Evolutionary conservation across 106 monocot species (phyloP), one percentile per base, ranked within the genome.

Genomic region (Ottelia alismoides): DNA sequence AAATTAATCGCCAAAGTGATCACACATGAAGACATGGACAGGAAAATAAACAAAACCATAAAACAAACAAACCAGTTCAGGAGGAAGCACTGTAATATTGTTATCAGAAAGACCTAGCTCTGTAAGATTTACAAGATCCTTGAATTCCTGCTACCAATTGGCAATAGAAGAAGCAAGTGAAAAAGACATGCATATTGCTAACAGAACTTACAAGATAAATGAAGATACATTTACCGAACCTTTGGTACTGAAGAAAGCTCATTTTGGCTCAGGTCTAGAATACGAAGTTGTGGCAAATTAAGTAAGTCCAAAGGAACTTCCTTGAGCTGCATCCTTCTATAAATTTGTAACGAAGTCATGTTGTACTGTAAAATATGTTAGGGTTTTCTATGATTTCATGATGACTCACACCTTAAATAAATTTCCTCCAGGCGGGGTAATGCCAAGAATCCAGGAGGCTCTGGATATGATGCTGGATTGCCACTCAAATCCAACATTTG

Each of bases 241-340:
- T 79, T 55, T 11, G 96, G 89, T 28, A 98, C 20, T 29, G 76
- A 61, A 53, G 51, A 30, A 62, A 98, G 62, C 24, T 58, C 35
- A 68, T 98, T 98, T 64, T 98, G 85, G 66, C 85, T 85, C 45
- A 98, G 63, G 56, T 90, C 75, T 31, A 98, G 85, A 75, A 98
- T 72, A 28, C 69, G 55, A 22, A 98, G 57, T 24, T 61, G 56
- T 31, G 23, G 54, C 51, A 85, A 67, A 44, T 48, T 54, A 63
- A 90, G 25, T 53, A 98, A 43, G 20, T 72, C 70, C 44, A 58
- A 48, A 32, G 96, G 89, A 46, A 98, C 53, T 61, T 77, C 69
- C 11, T 47, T 30, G 14, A 85, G 65, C 65, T 79, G 73, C 79
- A 90, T 82, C 54, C 90, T 55, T 65, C 96, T 98, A 74, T 7